Evolutionary conservation across 371 early-diverging fungal species (phyloP).

Genomic region (Nosema muscidifuracis): DNA sequence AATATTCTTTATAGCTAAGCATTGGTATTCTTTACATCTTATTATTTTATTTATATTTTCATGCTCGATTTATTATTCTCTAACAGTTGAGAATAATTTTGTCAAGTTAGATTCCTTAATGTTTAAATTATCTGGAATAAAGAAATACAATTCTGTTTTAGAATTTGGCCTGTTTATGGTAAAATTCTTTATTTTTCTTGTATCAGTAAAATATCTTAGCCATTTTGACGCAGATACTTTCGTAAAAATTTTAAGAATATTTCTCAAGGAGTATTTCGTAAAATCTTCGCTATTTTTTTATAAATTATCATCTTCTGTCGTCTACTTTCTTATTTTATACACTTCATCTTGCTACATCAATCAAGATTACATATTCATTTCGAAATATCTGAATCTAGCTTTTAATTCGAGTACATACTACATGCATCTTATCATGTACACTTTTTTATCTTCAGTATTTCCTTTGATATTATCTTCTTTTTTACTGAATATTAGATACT

Average conservation of each 20-base stretch:
- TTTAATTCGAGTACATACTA: not conserved
- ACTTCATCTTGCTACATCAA: not conserved
- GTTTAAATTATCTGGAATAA: too few relatives aligned
- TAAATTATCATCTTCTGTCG: not conserved
- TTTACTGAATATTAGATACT: not conserved
- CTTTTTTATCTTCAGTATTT: not conserved
- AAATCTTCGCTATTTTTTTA: not conserved
- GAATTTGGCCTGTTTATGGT: too few relatives aligned
- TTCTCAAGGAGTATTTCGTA: not conserved
- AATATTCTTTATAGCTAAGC: not conserved
- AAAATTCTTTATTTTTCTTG: too few relatives aligned
- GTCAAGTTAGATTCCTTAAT: too few relatives aligned
- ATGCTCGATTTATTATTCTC: not conserved
- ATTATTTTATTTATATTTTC: not conserved
- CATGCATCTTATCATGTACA: not conserved
- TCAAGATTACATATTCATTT: not conserved
- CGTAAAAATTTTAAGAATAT: not conserved
- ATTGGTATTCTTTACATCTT: conserved; percentile 1
- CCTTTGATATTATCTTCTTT: not conserved
- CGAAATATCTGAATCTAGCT: not conserved
- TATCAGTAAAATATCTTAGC: not conserved
- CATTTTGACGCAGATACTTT: not conserved
- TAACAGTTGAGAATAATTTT: not conserved
- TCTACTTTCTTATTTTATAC: not conserved
- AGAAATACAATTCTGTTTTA: too few relatives aligned